phyloP scores from a whole-genome alignment of 2,329 filamentous ascomycete species.

The Alternaria brassicicola region DNA sequence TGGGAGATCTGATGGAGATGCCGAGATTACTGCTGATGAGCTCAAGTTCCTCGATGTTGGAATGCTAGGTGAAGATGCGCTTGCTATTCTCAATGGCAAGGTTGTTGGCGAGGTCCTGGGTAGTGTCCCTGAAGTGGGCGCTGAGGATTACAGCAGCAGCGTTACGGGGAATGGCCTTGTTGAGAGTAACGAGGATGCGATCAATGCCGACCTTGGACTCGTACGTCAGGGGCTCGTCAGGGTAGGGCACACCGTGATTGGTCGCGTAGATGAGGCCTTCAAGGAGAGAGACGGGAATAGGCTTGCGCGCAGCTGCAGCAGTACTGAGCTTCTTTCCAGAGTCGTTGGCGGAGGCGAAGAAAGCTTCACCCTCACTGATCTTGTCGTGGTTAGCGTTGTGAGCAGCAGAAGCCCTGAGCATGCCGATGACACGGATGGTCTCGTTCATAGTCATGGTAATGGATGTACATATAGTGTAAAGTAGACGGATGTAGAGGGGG shows the following conservation, averaged over 20 bases:
- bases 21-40: slow-evolving; percentile 2
- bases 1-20: slow-evolving; percentile 1
- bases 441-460: slow-evolving; percentile 29
- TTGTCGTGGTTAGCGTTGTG: slow-evolving; percentile 30
- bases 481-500: background rate
- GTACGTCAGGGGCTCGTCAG: slow-evolving; percentile 18
- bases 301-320: slow-evolving; percentile 1
- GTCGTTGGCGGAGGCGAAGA: slow-evolving; percentile 2
- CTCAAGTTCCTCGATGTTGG: slow-evolving; percentile 13
- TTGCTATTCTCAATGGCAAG: slow-evolving; percentile 29
- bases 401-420: slow-evolving; percentile 34
- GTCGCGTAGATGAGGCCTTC: slow-evolving; percentile 25
- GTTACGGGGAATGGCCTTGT: slow-evolving; percentile 13
- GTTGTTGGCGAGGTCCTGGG: slow-evolving; percentile 24
- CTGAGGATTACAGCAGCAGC: background rate
- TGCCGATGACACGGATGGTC: slow-evolving; percentile 24
- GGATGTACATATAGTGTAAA: background rate
- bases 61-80: slow-evolving; percentile 24
- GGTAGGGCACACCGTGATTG: slow-evolving; percentile 17
- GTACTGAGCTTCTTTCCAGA: slow-evolving; percentile 4
- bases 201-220: slow-evolving; percentile 21
- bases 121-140: slow-evolving; percentile 6
- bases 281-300: slow-evolving; percentile 20
- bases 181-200: slow-evolving; percentile 25
- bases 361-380: slow-evolving; percentile 10